Percentiles rank a stretch among this genome's conserved stretches.
These are phyloP conservation scores for Talaromyces sp. DNA, from an alignment of 2,329 filamentous ascomycete species.

Conservation along the genomic window DNA sequence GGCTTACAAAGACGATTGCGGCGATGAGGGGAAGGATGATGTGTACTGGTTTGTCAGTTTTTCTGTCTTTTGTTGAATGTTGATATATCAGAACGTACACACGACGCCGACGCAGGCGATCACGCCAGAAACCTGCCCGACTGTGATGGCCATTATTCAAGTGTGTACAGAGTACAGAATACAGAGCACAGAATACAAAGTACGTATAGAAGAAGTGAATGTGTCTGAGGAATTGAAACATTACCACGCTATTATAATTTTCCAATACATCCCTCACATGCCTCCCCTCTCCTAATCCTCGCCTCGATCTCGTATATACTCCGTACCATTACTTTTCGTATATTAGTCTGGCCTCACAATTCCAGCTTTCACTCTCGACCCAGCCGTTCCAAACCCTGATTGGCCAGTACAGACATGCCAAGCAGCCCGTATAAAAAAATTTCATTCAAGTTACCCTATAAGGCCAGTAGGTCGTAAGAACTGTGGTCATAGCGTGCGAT, in stretches of 20 bases:
- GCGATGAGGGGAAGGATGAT: not conserved
- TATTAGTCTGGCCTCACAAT: not conserved
- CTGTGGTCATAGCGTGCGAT: too few species aligned
- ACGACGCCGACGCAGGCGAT: not conserved
- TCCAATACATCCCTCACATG: too few species aligned
- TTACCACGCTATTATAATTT: too few species aligned
- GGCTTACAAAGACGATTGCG: not conserved
- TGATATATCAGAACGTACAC: not conserved
- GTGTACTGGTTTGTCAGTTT: not conserved
- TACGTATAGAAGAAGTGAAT: not conserved
- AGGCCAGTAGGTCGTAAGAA: too few species aligned
- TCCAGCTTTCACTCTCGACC: too few species aligned
- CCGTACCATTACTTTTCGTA: too few species aligned
- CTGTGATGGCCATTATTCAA: not conserved
- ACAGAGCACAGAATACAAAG: not conserved
- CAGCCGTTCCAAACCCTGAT: too few species aligned
- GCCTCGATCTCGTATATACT: not conserved
- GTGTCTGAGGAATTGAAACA: not conserved
- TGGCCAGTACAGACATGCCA: too few species aligned
- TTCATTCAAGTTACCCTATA: too few species aligned
- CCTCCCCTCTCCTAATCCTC: too few species aligned
- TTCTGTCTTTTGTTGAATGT: not conserved
- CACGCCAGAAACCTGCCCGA: not conserved
- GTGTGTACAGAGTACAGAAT: too few species aligned
- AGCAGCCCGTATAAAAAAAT: too few species aligned